Conservation (phyloP, 169 alveolate species). For the Besnoitia besnoiti region DNA sequence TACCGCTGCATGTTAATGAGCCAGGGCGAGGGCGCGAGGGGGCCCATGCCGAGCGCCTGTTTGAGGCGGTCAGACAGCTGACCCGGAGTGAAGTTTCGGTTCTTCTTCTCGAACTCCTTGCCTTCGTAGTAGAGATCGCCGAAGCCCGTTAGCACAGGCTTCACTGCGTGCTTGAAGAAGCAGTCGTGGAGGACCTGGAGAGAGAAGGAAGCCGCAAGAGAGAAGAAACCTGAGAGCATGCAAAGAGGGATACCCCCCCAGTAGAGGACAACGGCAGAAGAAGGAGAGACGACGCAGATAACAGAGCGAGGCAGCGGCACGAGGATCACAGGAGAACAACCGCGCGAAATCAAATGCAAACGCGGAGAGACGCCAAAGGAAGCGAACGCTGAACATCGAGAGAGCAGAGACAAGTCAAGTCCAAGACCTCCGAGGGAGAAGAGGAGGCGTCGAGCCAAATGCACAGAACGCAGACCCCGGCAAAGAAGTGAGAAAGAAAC, state of each 20-base stretch:
- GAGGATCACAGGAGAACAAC: too few species aligned
- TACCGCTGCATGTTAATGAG: constrained; percentile 96
- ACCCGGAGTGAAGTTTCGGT: constrained; percentile 95
- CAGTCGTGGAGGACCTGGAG: constrained; percentile 96
- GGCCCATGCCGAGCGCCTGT: constrained; percentile 96
- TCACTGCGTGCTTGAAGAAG: constrained; percentile 95
- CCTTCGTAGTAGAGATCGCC: constrained; percentile 98
- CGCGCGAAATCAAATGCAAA: background rate
- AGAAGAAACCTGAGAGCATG: background rate
- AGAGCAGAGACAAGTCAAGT: background rate
- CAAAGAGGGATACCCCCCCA: background rate
- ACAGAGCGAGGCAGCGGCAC: background rate
- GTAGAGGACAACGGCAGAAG: background rate
- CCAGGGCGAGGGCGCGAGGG: constrained; percentile 97
- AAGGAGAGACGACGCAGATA: background rate
- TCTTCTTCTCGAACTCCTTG: constrained; percentile 94
- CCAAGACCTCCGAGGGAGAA: background rate
- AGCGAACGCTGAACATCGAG: too few species aligned
- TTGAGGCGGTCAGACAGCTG: constrained; percentile 92
- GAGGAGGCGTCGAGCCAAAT: background rate
- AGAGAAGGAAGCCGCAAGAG: background rate
- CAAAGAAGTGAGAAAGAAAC: too few species aligned
- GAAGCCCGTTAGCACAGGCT: constrained; percentile 93
- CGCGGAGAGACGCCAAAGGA: too few species aligned
- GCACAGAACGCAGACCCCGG: too few species aligned